These are phyloP conservation scores for Solanum neorickii DNA, from an alignment of 257 asterid species.

Conservation along the genomic window DNA sequence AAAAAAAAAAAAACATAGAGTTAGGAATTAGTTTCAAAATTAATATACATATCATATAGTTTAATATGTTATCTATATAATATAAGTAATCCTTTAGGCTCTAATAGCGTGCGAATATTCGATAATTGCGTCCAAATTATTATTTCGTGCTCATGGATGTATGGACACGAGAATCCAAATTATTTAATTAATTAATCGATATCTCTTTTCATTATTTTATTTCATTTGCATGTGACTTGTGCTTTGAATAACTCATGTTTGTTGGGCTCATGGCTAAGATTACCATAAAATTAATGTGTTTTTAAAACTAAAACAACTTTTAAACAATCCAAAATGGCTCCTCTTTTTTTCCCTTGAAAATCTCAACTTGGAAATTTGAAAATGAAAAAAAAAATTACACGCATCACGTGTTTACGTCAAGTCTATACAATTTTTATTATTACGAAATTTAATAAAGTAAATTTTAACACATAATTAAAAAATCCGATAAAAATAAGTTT, in stretches of 20 bases:
- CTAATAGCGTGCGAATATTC: slow-evolving; percentile 82
- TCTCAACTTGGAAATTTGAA: not conserved
- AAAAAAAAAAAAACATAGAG: not conserved
- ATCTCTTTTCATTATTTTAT: not conserved
- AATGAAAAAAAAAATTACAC: not conserved
- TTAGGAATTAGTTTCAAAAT: not conserved
- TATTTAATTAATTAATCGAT: slow-evolving; percentile 34
- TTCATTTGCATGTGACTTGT: slow-evolving; percentile 40
- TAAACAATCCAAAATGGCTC: not conserved
- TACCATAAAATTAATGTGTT: not conserved
- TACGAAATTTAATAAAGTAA: too few relatives aligned
- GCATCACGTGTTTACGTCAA: accelerated
- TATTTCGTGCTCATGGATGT: slow-evolving; percentile 3
- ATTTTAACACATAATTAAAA: too few relatives aligned
- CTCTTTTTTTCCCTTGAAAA: not conserved
- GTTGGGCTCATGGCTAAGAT: not conserved
- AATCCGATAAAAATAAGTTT: too few relatives aligned
- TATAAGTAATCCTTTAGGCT: slow-evolving; percentile 2
- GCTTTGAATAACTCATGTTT: slow-evolving; percentile 32
- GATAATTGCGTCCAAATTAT: slow-evolving; percentile 33
- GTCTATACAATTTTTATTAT: too few relatives aligned
- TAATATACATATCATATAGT: not conserved
- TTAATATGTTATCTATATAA: slow-evolving; percentile 11
- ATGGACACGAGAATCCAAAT: slow-evolving; percentile 20
- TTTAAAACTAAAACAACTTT: not conserved